These are phyloP conservation scores for Diaporthe batatas DNA, from an alignment of 2,329 filamentous ascomycete genomes.

Conservation along the genomic window DNA sequence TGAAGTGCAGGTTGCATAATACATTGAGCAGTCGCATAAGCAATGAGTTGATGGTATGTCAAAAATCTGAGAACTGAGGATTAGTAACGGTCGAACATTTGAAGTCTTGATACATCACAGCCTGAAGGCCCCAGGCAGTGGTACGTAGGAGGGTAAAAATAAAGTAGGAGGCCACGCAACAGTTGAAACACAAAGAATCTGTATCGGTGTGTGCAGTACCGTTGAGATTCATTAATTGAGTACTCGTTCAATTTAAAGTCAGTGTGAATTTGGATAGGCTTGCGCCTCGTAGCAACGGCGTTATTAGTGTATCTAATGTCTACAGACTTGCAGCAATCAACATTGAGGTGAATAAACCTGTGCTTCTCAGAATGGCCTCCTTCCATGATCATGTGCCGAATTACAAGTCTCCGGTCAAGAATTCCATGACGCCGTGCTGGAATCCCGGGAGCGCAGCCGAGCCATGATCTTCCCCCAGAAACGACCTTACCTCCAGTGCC, in stretches of 20 bases:
- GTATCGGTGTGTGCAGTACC: too few relatives aligned
- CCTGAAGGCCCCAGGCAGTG: background rate
- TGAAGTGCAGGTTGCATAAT: background rate
- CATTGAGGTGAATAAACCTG: too few relatives aligned
- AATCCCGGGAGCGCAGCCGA: slow-evolving; percentile 17
- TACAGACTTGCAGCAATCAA: background rate
- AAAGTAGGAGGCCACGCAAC: too few relatives aligned
- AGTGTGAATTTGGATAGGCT: background rate
- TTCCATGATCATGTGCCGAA: too few relatives aligned
- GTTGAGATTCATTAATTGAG: too few relatives aligned
- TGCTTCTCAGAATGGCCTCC: too few relatives aligned
- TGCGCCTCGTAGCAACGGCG: background rate
- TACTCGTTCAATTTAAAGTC: background rate
- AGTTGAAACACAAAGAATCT: too few relatives aligned
- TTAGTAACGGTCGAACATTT: background rate
- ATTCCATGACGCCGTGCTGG: slow-evolving; percentile 29
- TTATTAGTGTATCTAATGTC: background rate
- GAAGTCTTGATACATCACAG: background rate
- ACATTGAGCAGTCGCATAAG: background rate
- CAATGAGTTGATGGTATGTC: background rate
- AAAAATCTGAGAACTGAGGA: background rate
- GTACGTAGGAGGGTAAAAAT: too few relatives aligned
- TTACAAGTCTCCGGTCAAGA: slow-evolving; percentile 4
- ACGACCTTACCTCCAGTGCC: background rate
- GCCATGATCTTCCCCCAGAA: slow-evolving; percentile 20